These are phyloP conservation scores for Lepidium didymum DNA, from an alignment of 345 rosid species.

Conservation along the genomic window DNA sequence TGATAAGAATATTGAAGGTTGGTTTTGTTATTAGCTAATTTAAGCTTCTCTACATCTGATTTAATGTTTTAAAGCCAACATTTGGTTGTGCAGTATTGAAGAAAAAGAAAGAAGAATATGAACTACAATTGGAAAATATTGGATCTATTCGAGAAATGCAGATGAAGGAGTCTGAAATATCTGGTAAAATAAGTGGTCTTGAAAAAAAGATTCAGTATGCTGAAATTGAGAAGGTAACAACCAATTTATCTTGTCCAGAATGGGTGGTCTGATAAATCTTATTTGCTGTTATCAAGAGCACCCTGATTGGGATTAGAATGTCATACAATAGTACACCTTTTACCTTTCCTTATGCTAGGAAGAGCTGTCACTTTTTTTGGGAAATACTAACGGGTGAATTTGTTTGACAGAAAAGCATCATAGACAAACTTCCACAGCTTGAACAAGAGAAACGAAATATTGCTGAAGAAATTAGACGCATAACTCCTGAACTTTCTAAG, in stretches of 20 bases:
- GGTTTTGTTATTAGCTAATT: conserved; percentile 16
- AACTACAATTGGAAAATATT: conserved; percentile 68
- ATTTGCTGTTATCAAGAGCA: neutral
- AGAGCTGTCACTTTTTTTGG: conserved; percentile 3
- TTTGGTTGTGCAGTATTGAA: conserved; percentile 46
- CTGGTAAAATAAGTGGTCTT: conserved; percentile 92
- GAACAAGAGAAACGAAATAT: conserved; percentile 65
- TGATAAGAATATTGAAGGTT: conserved; percentile 91
- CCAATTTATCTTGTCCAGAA: neutral
- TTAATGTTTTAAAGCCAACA: conserved; percentile 7
- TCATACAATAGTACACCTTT: neutral
- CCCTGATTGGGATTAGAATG: neutral
- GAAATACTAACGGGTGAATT: neutral
- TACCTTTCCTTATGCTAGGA: neutral
- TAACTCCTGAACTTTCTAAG: conserved; percentile 65
- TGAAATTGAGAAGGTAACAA: conserved; percentile 90
- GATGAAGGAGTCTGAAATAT: conserved; percentile 81
- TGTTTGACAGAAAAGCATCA: conserved; percentile 65
- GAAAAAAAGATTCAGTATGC: conserved; percentile 96
- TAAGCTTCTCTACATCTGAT: conserved; percentile 17
- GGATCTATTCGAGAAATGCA: conserved; percentile 96
- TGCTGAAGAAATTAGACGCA: conserved; percentile 50
- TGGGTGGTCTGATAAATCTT: neutral
- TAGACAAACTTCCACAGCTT: conserved; percentile 71
- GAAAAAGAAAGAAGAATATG: conserved; percentile 71